Percentiles rank a stretch among this genome's conserved stretches.
phyloP scores from a whole-genome alignment of 2,329 filamentous ascomycete species.

The Emmonsiellopsis sp. region DNA sequence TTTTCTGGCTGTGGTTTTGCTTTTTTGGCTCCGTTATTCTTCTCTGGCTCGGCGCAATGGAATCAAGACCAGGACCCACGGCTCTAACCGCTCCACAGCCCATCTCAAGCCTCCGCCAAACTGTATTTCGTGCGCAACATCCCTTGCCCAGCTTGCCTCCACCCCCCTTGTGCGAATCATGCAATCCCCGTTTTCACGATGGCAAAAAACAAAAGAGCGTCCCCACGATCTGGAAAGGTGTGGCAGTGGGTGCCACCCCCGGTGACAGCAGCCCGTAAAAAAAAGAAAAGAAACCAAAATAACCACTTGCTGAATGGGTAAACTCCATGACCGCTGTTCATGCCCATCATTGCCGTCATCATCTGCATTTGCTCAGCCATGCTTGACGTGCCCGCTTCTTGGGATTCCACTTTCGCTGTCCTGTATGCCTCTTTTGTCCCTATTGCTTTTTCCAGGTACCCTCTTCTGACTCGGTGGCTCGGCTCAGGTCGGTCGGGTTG shows the following conservation, averaged over 20 bases:
- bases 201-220: conserved; percentile 12
- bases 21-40: neutral
- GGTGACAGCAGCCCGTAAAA: neutral
- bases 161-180: conserved; percentile 8
- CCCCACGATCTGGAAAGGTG: conserved; percentile 19
- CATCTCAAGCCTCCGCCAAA: neutral
- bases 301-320: no score
- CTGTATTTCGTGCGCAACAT: conserved; percentile 2
- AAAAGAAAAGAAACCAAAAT: no score
- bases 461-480: neutral
- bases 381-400: neutral
- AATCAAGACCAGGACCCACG: neutral
- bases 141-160: neutral
- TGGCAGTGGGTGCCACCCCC: neutral
- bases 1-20: neutral
- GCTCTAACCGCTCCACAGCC: neutral
- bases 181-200: conserved; percentile 11
- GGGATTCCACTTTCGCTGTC: neutral
- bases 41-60: neutral
- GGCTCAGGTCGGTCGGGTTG: neutral
- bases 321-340: no score
- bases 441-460: neutral
- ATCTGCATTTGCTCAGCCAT: no score
- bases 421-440: neutral
- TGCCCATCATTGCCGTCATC: no score